phyloP scores from a whole-genome alignment of 2,329 filamentous ascomycete genomes.

The Monosporascus sp. region DNA sequence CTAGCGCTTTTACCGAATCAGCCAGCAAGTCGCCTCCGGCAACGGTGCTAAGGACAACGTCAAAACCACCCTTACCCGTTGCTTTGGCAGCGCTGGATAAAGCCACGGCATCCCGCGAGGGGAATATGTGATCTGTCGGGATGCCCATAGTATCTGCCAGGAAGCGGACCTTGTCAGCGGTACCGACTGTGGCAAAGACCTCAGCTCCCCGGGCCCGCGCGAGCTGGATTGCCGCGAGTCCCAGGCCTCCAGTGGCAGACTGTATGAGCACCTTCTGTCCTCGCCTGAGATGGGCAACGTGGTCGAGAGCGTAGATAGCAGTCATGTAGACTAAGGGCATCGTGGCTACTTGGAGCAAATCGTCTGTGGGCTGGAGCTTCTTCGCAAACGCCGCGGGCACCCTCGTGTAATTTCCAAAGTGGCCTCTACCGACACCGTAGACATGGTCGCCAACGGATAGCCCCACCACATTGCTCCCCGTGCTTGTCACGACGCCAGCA shows the following conservation, averaged over 20 bases:
- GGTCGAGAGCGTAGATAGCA: constrained; percentile 21
- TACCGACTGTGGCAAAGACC: constrained; percentile 18
- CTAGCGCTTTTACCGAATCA: background rate
- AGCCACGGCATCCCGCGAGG: constrained; percentile 2
- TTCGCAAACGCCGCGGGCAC: constrained; percentile 15
- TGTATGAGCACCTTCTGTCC: constrained; percentile 20
- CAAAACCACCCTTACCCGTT: background rate
- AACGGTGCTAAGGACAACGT: background rate
- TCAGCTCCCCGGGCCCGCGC: constrained; percentile 8
- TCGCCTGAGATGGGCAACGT: constrained; percentile 14
- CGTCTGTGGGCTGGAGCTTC: constrained; percentile 11
- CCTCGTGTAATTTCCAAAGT: constrained; percentile 18
- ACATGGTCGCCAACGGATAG: constrained; percentile 19
- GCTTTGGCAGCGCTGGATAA: background rate
- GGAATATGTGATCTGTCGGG: constrained; percentile 1
- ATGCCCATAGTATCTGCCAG: no score
- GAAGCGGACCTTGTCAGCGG: no score
- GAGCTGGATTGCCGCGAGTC: constrained; percentile 15
- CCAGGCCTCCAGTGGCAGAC: constrained; percentile 15
- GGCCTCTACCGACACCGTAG: constrained; percentile 15
- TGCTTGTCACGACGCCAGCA: constrained; percentile 13
- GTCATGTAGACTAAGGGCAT: constrained; percentile 21
- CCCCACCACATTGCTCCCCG: constrained; percentile 9
- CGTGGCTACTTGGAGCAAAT: constrained; percentile 12
- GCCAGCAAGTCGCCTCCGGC: background rate